phyloP scores from a whole-genome alignment of 495 filamentous ascomycete species.

The Podospora australis region DNA sequence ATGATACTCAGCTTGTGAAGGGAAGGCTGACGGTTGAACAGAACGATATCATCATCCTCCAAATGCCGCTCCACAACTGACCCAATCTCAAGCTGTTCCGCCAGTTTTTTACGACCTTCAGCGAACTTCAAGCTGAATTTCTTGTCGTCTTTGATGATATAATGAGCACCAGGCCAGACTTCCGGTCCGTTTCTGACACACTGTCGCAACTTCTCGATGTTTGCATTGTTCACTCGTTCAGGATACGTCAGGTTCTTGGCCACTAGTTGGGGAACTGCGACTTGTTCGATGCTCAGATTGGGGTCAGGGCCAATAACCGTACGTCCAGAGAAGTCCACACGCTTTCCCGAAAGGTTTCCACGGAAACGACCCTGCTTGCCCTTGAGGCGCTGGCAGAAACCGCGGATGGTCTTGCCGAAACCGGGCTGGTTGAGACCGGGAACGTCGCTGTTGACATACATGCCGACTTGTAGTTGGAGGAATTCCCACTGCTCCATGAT shows the following conservation, averaged over 20 bases:
- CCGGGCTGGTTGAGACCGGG: constrained; percentile 74
- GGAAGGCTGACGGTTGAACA: constrained; percentile 97
- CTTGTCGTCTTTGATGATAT: constrained; percentile 58
- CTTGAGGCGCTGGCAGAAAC: constrained; percentile 91
- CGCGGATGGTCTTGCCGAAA: constrained; percentile 74
- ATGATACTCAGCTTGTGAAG: constrained; percentile 98
- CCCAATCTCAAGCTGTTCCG: constrained; percentile 66
- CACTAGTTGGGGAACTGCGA: constrained; percentile 82
- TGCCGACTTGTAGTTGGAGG: constrained; percentile 84
- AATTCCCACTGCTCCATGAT: constrained; percentile 99
- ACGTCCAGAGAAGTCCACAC: constrained; percentile 95
- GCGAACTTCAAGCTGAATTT: constrained; percentile 72
- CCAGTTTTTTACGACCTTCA: constrained; percentile 47
- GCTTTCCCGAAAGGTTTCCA: constrained; percentile 94
- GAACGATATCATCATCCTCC: constrained; percentile 90
- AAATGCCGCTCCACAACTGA: constrained; percentile 92
- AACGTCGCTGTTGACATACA: constrained; percentile 97
- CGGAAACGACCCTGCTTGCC: constrained; percentile 97
- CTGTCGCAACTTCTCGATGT: constrained; percentile 70
- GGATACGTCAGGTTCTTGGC: constrained; percentile 94
- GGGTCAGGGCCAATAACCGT: constrained; percentile 98
- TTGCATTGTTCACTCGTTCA: constrained; percentile 74
- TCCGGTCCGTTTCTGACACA: constrained; percentile 65
- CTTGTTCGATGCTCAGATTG: constrained; percentile 87
- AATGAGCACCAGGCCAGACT: constrained; percentile 82